phyloP scores from a whole-genome alignment of 2,329 filamentous ascomycete species.

The Biscogniauxia sp. region DNA sequence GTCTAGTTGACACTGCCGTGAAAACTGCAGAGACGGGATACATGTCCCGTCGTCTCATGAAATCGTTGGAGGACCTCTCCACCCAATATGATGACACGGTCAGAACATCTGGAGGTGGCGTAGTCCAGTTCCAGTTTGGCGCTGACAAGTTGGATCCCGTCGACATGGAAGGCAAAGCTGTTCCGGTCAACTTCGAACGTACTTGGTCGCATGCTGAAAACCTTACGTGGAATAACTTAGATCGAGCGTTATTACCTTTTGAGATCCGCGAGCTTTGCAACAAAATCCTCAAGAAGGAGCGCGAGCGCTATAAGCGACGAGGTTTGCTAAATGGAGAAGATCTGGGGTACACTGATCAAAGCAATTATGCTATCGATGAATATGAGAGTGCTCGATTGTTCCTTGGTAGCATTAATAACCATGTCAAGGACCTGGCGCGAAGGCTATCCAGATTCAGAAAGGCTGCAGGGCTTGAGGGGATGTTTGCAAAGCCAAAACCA shows the following conservation, averaged over 20 bases:
- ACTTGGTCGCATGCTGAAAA: constrained; percentile 82
- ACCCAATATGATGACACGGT: constrained; percentile 94
- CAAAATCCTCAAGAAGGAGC: constrained; percentile 65
- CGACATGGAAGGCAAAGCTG: constrained; percentile 94
- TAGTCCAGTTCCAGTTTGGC: constrained; percentile 97
- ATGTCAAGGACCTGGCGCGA: constrained; percentile 61
- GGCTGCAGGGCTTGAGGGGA: constrained; percentile 47
- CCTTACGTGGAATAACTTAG: constrained; percentile 75
- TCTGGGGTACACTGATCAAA: constrained; percentile 68
- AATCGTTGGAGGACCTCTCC: constrained; percentile 91
- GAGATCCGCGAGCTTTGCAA: constrained; percentile 71
- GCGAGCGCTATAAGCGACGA: constrained; percentile 59
- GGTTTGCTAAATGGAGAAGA: constrained; percentile 59
- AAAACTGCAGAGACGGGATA: constrained; percentile 99
- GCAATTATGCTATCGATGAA: constrained; percentile 69
- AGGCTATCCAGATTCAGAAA: constrained; percentile 56
- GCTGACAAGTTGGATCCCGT: constrained; percentile 94
- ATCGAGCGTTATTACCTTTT: constrained; percentile 68
- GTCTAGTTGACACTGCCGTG: constrained; percentile 96
- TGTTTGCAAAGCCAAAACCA: constrained; percentile 28
- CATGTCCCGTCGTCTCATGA: constrained; percentile 98
- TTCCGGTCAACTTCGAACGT: constrained; percentile 86
- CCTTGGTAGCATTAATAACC: constrained; percentile 72
- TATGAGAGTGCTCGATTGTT: constrained; percentile 82
- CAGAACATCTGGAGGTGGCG: constrained; percentile 79